A percentile compares a stretch with the other conserved stretches of the same genome.
phyloP scores from a whole-genome alignment of 192 early-diverging fungal genomes.

The Chytriomyces sp. region DNA sequence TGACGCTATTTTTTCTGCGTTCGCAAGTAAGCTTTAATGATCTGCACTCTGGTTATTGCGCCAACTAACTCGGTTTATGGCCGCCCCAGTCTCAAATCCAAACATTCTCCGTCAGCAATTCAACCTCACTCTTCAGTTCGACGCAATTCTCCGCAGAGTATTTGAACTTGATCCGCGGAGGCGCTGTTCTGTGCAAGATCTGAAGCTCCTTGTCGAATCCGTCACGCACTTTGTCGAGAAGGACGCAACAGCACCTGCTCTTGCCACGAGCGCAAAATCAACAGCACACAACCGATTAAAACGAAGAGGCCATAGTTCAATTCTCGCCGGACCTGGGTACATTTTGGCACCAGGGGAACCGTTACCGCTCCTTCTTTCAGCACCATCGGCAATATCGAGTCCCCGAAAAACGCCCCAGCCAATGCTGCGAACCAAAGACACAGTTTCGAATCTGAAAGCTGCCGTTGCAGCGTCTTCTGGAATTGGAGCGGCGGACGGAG shows the following conservation, averaged over 20 bases:
- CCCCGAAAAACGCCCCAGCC: not conserved
- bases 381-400: not conserved
- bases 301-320: conserved; percentile 1
- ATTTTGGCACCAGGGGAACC: conserved; percentile 22
- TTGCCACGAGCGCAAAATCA: not conserved
- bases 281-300: not conserved
- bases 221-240: conserved; percentile 27
- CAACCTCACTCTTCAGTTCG: conserved; percentile 68
- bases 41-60: not conserved
- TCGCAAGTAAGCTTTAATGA: conserved; percentile 28
- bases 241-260: not conserved
- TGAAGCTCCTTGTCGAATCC: conserved; percentile 23
- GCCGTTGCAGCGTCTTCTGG: not conserved
- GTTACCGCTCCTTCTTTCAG: conserved; percentile 4
- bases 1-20: conserved; percentile 80
- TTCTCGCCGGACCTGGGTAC: conserved; percentile 31
- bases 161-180: conserved; percentile 65
- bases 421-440: not conserved
- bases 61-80: conserved; percentile 2
- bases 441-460: not conserved
- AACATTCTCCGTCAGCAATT: conserved; percentile 47
- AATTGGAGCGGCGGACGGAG: not conserved
- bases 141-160: conserved; percentile 70
- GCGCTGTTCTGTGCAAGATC: conserved; percentile 32
- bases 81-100: conserved; percentile 40